These are phyloP conservation scores for Sporothrix curviconia DNA, from an alignment of 2,329 filamentous ascomycete species.

Conservation along the genomic window DNA sequence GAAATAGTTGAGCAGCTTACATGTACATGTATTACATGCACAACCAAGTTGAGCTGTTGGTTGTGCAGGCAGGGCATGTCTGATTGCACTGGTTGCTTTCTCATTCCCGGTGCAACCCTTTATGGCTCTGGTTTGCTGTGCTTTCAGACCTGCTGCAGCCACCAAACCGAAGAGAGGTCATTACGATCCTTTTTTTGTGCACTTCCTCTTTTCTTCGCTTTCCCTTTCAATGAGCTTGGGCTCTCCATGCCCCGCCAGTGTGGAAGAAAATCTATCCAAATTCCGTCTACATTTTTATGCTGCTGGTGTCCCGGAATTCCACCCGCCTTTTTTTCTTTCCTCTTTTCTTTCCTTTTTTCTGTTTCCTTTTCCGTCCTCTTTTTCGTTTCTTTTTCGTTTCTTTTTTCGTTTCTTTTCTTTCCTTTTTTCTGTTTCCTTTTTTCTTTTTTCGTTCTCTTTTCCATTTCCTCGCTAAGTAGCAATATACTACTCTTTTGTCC, in stretches of 20 bases:
- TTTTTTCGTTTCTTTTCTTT: not conserved
- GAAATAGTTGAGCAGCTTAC: too few species aligned
- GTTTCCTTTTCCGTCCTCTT: not conserved
- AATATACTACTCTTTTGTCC: too few species aligned
- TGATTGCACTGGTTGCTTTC: too few species aligned
- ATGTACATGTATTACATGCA: too few species aligned
- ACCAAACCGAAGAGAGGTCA: slow-evolving; percentile 2
- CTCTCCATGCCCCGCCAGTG: not conserved
- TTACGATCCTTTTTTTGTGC: not conserved
- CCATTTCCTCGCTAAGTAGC: too few species aligned
- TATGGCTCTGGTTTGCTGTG: too few species aligned
- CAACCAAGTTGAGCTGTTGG: too few species aligned
- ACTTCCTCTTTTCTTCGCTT: not conserved
- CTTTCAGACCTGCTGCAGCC: too few species aligned
- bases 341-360: not conserved
- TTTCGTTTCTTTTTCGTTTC: not conserved
- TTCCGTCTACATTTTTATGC: not conserved
- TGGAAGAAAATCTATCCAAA: too few species aligned
- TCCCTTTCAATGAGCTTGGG: not conserved
- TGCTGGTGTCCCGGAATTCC: not conserved
- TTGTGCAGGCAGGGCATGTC: too few species aligned
- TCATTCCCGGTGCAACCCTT: too few species aligned
- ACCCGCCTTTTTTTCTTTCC: not conserved
- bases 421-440: not conserved
- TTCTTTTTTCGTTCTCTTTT: not conserved